A percentile compares a stretch with the other conserved stretches of the same genome.
phyloP scores from a whole-genome alignment of 306 rosid species.

The Vigna hirtella region DNA sequence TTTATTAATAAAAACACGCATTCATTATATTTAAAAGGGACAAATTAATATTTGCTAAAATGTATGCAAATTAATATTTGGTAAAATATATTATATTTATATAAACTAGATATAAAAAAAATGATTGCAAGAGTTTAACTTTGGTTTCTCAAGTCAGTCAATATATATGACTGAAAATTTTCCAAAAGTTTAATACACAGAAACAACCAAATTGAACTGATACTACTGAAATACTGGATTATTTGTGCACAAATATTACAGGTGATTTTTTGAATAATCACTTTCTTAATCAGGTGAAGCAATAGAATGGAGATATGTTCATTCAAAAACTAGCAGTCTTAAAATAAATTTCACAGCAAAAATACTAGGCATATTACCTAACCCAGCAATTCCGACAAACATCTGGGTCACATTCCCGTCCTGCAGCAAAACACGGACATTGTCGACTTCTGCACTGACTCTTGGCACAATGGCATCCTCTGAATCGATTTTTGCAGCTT shows the following conservation, averaged over 20 bases:
- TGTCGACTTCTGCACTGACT: constrained; percentile 99
- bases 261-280: not conserved
- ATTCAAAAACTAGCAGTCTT: constrained; percentile 22
- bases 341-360: constrained; percentile 33
- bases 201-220: constrained; percentile 14
- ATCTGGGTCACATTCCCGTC: constrained; percentile 98
- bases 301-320: constrained; percentile 29
- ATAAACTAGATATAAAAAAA: constrained; percentile 15
- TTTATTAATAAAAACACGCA: no score
- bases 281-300: constrained; percentile 14
- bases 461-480: constrained; percentile 99
- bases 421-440: constrained; percentile 99
- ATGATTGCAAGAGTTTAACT: not conserved
- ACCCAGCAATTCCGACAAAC: constrained; percentile 99
- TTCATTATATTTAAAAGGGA: no score
- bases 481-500: constrained; percentile 95
- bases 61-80: constrained; percentile 5
- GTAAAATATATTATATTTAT: constrained; percentile 7
- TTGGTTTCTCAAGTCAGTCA: not conserved
- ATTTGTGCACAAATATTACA: constrained; percentile 1
- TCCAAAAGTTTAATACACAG: not conserved
- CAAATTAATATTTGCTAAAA: no score
- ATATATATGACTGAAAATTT: not conserved
- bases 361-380: constrained; percentile 61
- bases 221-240: not conserved